Evolutionary conservation across 352 stramenopile species (phyloP).

Genomic region (Pythium scleroteichum): DNA sequence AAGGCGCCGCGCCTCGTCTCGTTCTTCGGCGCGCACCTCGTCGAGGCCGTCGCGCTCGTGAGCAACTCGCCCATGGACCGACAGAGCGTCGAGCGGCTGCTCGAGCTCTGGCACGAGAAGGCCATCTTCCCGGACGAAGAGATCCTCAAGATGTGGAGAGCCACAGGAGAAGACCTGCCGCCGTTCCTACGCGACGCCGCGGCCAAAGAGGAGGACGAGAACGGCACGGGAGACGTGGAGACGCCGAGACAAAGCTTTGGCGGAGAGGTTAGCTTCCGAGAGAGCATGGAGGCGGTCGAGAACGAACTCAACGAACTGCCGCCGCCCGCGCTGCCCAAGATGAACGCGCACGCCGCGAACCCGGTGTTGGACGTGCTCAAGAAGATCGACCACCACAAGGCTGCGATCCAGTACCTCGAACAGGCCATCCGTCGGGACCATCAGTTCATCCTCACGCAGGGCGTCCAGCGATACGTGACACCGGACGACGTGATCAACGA

Average conservation of each 20-base stretch:
- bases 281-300: conserved; percentile 28
- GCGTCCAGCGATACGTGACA: conserved; percentile 46
- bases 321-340: conserved; percentile 60
- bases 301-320: conserved; percentile 34
- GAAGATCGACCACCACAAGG: conserved; percentile 79
- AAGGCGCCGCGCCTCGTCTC: conserved; percentile 24
- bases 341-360: conserved; percentile 77
- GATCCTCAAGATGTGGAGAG: conserved; percentile 76
- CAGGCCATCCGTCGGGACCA: conserved; percentile 57
- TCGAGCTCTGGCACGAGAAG: conserved; percentile 83
- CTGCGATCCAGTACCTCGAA: conserved; percentile 64
- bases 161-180: conserved; percentile 73
- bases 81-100: conserved; percentile 66
- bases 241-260: background rate
- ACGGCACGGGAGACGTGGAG: conserved; percentile 1
- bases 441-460: conserved; percentile 55
- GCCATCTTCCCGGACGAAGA: conserved; percentile 48
- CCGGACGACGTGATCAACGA: conserved; percentile 56
- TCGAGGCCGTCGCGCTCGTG: conserved; percentile 78
- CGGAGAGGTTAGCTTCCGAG: background rate
- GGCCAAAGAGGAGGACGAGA: background rate
- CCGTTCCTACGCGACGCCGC: conserved; percentile 40
- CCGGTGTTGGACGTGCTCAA: conserved; percentile 76
- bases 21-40: conserved; percentile 41
- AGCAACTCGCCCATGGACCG: conserved; percentile 85